Evolutionary conservation across 306 rosid genomes (phyloP).

Genomic region (Vicia sativa): DNA sequence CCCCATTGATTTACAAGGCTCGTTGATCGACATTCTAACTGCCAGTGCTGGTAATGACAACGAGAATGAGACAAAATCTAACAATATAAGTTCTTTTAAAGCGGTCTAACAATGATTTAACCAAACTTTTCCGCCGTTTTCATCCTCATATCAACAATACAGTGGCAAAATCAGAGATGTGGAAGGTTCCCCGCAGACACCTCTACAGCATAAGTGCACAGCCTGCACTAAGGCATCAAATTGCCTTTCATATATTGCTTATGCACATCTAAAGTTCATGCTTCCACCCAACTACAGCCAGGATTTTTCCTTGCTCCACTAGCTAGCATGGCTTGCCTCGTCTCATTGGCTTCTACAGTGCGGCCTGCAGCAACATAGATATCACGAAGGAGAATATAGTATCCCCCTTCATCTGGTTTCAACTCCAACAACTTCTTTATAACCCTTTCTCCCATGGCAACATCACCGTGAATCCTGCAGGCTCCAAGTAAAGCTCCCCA

Average conservation of each 20-base stretch:
- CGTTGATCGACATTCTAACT: background rate
- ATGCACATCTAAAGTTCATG: constrained; percentile 27
- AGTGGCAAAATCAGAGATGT: constrained; percentile 2
- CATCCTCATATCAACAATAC: background rate
- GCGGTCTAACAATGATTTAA: background rate
- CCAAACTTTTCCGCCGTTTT: background rate
- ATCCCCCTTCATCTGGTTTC: constrained; percentile 67
- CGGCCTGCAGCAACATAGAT: constrained; percentile 58
- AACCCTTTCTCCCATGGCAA: constrained; percentile 55
- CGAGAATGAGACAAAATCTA: background rate
- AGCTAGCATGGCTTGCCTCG: constrained; percentile 48
- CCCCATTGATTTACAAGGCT: background rate
- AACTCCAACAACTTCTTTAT: constrained; percentile 50
- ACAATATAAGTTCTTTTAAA: background rate
- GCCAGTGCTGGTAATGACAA: background rate
- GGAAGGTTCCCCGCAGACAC: constrained; percentile 2
- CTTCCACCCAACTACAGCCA: constrained; percentile 57
- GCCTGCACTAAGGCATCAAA: constrained; percentile 15
- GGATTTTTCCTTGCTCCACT: constrained; percentile 56
- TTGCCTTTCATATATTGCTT: constrained; percentile 1
- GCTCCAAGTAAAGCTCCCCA: constrained; percentile 71
- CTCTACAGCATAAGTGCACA: constrained; percentile 10
- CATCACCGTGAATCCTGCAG: constrained; percentile 58
- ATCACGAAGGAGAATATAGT: constrained; percentile 60
- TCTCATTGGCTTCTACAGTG: constrained; percentile 53